These are phyloP conservation scores for Nephelium lappaceum DNA, from an alignment of 345 rosid species.

Conservation along the genomic window DNA sequence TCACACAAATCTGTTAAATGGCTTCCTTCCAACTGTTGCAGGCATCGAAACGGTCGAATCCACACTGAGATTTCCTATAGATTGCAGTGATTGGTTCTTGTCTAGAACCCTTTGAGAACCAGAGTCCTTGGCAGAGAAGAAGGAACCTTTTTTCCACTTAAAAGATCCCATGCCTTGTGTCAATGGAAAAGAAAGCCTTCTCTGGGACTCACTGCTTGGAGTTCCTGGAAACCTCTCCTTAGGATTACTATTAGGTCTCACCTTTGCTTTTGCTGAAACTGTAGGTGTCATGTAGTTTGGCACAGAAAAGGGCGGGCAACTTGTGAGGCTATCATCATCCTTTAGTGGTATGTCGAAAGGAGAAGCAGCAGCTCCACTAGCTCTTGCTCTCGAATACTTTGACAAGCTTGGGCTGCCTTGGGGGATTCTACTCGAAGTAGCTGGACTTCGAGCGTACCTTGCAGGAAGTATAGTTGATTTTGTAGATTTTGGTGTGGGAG, in stretches of 20 bases:
- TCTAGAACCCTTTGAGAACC: constrained; percentile 42
- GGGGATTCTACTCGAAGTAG: constrained; percentile 41
- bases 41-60: constrained; percentile 91
- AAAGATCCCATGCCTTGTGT: constrained; percentile 71
- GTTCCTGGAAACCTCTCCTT: constrained; percentile 65
- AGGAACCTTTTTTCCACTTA: constrained; percentile 79
- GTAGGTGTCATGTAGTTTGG: constrained; percentile 95
- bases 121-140: constrained; percentile 63
- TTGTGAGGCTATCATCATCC: constrained; percentile 93
- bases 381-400: constrained; percentile 66
- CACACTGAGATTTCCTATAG: constrained; percentile 65
- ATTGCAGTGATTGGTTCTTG: constrained; percentile 48
- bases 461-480: constrained; percentile 55
- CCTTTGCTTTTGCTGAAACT: constrained; percentile 78
- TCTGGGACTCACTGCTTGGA: constrained; percentile 67
- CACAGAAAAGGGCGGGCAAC: constrained; percentile 87
- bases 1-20: constrained; percentile 98
- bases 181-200: constrained; percentile 73
- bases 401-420: constrained; percentile 50
- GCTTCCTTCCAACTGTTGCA: constrained; percentile 67
- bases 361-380: constrained; percentile 49
- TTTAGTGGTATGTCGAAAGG: constrained; percentile 56
- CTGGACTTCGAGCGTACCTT: constrained; percentile 54
- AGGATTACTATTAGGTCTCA: constrained; percentile 70
- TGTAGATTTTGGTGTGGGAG: constrained; percentile 73